A percentile compares a stretch with the other conserved stretches of the same genome.
Evolutionary conservation across 805 yeast species (phyloP).

Genomic region (Pichia manshurica): DNA sequence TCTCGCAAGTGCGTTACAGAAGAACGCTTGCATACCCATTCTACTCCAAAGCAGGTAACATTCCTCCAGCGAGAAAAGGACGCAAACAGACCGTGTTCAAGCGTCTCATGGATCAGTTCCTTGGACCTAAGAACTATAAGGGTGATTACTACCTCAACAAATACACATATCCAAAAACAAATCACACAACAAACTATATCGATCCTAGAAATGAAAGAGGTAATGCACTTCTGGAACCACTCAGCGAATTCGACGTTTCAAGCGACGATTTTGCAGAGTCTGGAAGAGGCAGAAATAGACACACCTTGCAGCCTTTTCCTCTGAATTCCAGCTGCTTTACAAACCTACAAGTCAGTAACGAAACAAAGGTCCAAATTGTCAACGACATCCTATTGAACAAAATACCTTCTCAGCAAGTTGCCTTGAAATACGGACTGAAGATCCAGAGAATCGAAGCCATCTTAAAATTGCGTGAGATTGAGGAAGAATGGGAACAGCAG

Average conservation of each 20-base stretch:
- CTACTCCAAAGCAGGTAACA: conserved; percentile 40
- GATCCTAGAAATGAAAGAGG: conserved; percentile 49
- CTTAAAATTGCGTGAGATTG: conserved; percentile 58
- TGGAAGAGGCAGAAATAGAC: conserved; percentile 13
- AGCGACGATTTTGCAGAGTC: conserved; percentile 18
- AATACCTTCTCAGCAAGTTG: conserved; percentile 62
- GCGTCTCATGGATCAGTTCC: conserved; percentile 61
- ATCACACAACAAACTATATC: conserved; percentile 70
- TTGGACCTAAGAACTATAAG: conserved; percentile 78
- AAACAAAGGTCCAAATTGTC: conserved; percentile 55
- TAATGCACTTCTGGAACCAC: conserved; percentile 21
- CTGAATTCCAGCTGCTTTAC: conserved; percentile 64
- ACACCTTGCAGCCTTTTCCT: conserved; percentile 73
- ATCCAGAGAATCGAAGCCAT: conserved; percentile 89
- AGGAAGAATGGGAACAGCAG: conserved; percentile 51
- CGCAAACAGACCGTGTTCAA: conserved; percentile 49
- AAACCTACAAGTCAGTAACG: conserved; percentile 51
- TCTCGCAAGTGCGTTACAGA: conserved; percentile 43
- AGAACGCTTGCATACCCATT: conserved; percentile 50
- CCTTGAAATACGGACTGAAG: conserved; percentile 72
- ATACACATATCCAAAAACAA: conserved; percentile 59
- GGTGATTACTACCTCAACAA: conserved; percentile 78
- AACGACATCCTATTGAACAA: conserved; percentile 44
- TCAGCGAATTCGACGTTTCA: conserved; percentile 13
- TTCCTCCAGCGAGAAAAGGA: conserved; percentile 32